Evolutionary conservation across 139 green algal species (phyloP).

Genomic region (Coelastrella sp.): DNA sequence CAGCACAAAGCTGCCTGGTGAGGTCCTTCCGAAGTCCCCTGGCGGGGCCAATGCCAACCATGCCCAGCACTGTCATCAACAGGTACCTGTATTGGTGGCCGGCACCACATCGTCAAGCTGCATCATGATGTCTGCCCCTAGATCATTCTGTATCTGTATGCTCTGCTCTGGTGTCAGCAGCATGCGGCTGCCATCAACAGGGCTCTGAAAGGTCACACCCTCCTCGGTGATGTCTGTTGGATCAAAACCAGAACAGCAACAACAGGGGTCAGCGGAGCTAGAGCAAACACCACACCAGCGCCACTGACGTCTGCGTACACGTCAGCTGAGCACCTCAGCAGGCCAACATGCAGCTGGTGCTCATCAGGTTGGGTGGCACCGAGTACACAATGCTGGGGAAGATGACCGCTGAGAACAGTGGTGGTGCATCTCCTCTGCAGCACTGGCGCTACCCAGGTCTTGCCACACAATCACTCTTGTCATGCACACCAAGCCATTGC

Average conservation of each 20-base stretch:
- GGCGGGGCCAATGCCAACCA: too few relatives aligned
- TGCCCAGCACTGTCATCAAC: background rate
- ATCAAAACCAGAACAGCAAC: slow-evolving; percentile 77
- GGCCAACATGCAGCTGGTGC: slow-evolving; percentile 64
- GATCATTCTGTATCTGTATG: slow-evolving; percentile 91
- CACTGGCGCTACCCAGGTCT: too few relatives aligned
- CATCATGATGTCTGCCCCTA: slow-evolving; percentile 64
- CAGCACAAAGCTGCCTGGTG: background rate
- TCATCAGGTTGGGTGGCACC: too few relatives aligned
- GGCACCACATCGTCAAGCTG: slow-evolving; percentile 97
- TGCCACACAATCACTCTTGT: too few relatives aligned
- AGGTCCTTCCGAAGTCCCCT: too few relatives aligned
- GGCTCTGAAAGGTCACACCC: slow-evolving; percentile 90
- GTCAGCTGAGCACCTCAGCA: background rate
- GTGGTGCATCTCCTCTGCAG: too few relatives aligned
- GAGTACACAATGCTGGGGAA: too few relatives aligned
- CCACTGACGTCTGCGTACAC: slow-evolving; percentile 33
- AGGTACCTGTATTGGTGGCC: slow-evolving; percentile 53
- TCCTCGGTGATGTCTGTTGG: slow-evolving; percentile 84
- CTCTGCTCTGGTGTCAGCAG: slow-evolving; percentile 96
- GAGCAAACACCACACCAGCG: slow-evolving; percentile 60
- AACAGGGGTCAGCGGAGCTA: slow-evolving; percentile 57
- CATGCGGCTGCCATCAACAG: slow-evolving; percentile 88
- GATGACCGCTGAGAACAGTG: too few relatives aligned
- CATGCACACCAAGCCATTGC: too few relatives aligned